A percentile compares a stretch with the other conserved stretches of the same genome.
Conservation (phyloP, 2,329 filamentous ascomycete genomes). For the Penicillium griseofulvum region DNA sequence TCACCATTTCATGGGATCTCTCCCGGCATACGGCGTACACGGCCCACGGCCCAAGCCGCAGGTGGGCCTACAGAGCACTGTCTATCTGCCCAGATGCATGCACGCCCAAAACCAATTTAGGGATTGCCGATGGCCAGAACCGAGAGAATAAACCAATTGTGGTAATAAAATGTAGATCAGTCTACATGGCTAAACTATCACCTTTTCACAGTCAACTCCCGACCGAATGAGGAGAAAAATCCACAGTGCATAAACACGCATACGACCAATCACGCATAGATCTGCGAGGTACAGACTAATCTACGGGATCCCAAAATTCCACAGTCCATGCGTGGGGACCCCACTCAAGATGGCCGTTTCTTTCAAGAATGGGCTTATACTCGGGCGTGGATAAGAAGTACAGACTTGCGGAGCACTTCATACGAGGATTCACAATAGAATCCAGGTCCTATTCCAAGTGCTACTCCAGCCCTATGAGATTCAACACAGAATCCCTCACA, state of each 20-base stretch:
- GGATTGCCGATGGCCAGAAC: neutral
- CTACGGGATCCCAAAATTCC: neutral
- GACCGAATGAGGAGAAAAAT: constrained; percentile 1
- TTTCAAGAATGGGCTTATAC: neutral
- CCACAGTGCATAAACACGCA: constrained; percentile 4
- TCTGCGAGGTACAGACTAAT: constrained; percentile 6
- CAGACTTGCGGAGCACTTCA: no score
- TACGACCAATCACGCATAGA: constrained; percentile 3
- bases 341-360: neutral
- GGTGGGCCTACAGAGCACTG: constrained; percentile 15
- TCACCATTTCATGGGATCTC: constrained; percentile 10
- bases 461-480: neutral
- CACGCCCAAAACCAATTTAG: neutral
- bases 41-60: constrained; percentile 17
- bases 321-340: neutral
- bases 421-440: neutral
- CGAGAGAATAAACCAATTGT: constrained; percentile 7
- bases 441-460: neutral
- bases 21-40: constrained; percentile 8
- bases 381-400: neutral
- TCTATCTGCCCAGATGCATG: constrained; percentile 8
- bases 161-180: neutral
- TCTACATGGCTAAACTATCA: constrained; percentile 11
- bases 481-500: neutral
- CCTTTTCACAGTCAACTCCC: neutral